phyloP scores from a whole-genome alignment of 2,329 filamentous ascomycete genomes.

The Talaromyces sp. region DNA sequence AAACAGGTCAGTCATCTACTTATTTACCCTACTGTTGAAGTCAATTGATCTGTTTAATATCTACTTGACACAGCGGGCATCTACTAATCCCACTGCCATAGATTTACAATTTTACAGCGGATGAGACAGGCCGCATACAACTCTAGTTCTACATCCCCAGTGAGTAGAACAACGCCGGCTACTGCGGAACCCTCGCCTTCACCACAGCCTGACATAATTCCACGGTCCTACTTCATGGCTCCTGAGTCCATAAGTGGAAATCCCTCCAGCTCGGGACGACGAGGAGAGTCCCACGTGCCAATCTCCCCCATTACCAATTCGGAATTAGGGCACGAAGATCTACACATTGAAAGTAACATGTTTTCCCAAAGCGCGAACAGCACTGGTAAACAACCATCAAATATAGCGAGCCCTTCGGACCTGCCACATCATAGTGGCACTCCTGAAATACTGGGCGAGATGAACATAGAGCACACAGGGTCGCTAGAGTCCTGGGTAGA shows the following conservation, averaged over 20 bases:
- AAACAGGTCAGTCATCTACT: neutral
- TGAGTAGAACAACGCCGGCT: neutral
- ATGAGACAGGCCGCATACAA: neutral
- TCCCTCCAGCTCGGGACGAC: neutral
- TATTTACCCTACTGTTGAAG: too few relatives aligned
- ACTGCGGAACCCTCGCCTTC: neutral
- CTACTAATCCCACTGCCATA: neutral
- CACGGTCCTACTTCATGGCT: neutral
- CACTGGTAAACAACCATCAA: neutral
- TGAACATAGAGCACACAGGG: neutral
- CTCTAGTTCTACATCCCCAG: neutral
- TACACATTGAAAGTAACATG: neutral
- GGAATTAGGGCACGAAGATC: neutral
- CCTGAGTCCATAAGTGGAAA: neutral
- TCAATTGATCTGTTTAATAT: too few relatives aligned
- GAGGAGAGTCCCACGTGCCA: neutral
- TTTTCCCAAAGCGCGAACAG: neutral
- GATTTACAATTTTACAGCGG: neutral
- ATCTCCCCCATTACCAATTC: neutral
- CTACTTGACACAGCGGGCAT: too few relatives aligned
- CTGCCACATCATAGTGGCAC: neutral
- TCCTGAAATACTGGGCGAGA: neutral
- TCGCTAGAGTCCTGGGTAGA: neutral
- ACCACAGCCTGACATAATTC: neutral
- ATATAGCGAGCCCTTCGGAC: neutral